Conservation (phyloP, 768 basidiomycete species). For the Lactarius psammicola region DNA sequence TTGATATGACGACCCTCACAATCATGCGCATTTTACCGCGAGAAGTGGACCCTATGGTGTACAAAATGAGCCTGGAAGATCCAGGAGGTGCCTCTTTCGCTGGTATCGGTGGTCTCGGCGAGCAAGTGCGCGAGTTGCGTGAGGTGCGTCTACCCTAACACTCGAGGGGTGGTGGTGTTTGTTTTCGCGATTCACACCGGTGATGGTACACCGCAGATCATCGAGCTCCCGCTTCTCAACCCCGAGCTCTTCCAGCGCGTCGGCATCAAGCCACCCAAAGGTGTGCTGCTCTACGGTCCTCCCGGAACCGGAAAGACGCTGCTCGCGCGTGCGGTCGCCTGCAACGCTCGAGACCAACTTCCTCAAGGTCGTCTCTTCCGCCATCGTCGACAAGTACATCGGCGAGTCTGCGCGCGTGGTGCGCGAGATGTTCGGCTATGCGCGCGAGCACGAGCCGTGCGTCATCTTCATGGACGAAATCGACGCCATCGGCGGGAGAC, state of each 20-base stretch:
- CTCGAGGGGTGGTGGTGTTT: background rate
- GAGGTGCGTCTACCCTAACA: slow-evolving; percentile 56
- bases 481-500: slow-evolving; percentile 92
- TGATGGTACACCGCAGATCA: slow-evolving; percentile 58
- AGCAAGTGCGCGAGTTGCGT: slow-evolving; percentile 94
- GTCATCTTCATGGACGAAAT: slow-evolving; percentile 99
- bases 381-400: slow-evolving; percentile 98
- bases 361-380: slow-evolving; percentile 97
- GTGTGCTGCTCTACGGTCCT: slow-evolving; percentile 93
- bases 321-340: slow-evolving; percentile 92
- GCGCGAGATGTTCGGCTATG: slow-evolving; percentile 99
- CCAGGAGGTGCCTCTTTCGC: slow-evolving; percentile 95
- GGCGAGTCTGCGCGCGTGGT: slow-evolving; percentile 96
- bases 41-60: slow-evolving; percentile 96
- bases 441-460: slow-evolving; percentile 95
- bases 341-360: slow-evolving; percentile 95
- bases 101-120: slow-evolving; percentile 92
- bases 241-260: slow-evolving; percentile 95
- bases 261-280: slow-evolving; percentile 94
- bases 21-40: slow-evolving; percentile 98
- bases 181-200: background rate
- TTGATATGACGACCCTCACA: slow-evolving; percentile 99
- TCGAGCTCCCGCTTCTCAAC: slow-evolving; percentile 90
- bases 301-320: slow-evolving; percentile 97
- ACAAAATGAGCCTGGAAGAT: slow-evolving; percentile 99